phyloP scores from a whole-genome alignment of 2,329 filamentous ascomycete genomes.

The Colletotrichum falcatum region DNA sequence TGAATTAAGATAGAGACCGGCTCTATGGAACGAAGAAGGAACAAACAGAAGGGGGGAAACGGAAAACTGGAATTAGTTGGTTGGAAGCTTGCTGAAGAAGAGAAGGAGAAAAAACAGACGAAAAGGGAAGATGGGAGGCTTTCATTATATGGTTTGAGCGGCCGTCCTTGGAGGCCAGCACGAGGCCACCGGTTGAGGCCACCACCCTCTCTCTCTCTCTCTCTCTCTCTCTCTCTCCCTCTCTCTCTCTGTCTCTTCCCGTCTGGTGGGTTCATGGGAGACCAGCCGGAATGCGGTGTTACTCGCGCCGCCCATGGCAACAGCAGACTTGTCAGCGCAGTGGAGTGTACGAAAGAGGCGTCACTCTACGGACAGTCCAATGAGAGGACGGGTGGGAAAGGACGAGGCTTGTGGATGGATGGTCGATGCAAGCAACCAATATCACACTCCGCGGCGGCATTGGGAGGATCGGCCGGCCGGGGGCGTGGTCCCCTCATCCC shows the following conservation, averaged over 20 bases:
- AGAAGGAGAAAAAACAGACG: conserved; percentile 58
- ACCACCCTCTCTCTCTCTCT: neutral
- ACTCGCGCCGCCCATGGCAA: conserved; percentile 34
- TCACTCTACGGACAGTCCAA: conserved; percentile 36
- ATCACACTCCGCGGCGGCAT: conserved; percentile 35
- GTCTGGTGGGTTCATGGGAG: conserved; percentile 25
- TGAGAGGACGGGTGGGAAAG: conserved; percentile 27
- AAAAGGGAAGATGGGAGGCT: conserved; percentile 51
- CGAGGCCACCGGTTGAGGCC: conserved; percentile 29
- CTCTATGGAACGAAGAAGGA: conserved; percentile 59
- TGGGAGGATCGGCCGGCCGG: conserved; percentile 35
- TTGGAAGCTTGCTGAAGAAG: conserved; percentile 76
- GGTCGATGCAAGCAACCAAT: conserved; percentile 40
- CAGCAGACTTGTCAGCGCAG: conserved; percentile 30
- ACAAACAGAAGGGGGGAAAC: conserved; percentile 60
- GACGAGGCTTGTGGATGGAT: conserved; percentile 40
- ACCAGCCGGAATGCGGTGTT: conserved; percentile 37
- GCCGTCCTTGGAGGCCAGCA: conserved; percentile 31
- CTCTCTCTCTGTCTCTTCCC: neutral
- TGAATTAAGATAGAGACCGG: conserved; percentile 63
- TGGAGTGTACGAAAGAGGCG: conserved; percentile 35
- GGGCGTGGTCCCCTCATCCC: conserved; percentile 23
- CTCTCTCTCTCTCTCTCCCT: neutral
- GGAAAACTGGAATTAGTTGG: conserved; percentile 64
- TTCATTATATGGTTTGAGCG: conserved; percentile 44